Evolutionary conservation across 2,329 filamentous ascomycete genomes (phyloP).

Genomic region (Polytolypa hystricis): DNA sequence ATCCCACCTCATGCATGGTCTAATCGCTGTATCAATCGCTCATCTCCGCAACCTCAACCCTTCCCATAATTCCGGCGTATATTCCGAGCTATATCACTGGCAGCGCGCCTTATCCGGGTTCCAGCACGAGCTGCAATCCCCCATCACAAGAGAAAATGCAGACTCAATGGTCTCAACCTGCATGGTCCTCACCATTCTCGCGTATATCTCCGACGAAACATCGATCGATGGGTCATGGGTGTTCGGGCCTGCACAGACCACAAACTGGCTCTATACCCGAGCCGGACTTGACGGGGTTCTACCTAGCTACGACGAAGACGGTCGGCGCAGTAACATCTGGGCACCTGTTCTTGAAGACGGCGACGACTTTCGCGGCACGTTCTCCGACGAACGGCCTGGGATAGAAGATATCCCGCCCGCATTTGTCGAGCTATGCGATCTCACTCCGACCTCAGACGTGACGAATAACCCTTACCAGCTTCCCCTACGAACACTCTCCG

Average conservation of each 20-base stretch:
- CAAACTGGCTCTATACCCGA: slow-evolving; percentile 24
- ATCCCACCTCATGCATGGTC: slow-evolving; percentile 22
- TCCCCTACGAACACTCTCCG: slow-evolving; percentile 14
- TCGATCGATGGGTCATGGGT: slow-evolving; percentile 20
- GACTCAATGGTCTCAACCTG: slow-evolving; percentile 21
- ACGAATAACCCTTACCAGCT: slow-evolving; percentile 17
- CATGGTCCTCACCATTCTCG: slow-evolving; percentile 21
- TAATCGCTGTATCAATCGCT: slow-evolving; percentile 19
- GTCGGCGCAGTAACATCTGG: slow-evolving; percentile 19
- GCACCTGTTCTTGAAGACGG: slow-evolving; percentile 12
- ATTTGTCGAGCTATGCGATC: slow-evolving; percentile 20
- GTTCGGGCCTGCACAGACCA: slow-evolving; percentile 14
- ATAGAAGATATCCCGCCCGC: slow-evolving; percentile 16
- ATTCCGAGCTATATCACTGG: slow-evolving; percentile 22
- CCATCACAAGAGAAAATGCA: slow-evolving; percentile 14
- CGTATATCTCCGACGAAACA: slow-evolving; percentile 17
- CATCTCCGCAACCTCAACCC: slow-evolving; percentile 19
- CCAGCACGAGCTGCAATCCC: slow-evolving; percentile 15
- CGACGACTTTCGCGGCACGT: slow-evolving; percentile 10
- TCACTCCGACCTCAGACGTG: slow-evolving; percentile 15
- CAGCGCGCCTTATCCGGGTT: slow-evolving; percentile 19
- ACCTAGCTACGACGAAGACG: slow-evolving; percentile 7
- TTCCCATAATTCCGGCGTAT: slow-evolving; percentile 7
- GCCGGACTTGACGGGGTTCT: slow-evolving; percentile 19
- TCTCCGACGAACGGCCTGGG: slow-evolving; percentile 14